Base-by-base conservation (phyloP, 345 rosid genomes). In the Cardamine occulta region DNA sequence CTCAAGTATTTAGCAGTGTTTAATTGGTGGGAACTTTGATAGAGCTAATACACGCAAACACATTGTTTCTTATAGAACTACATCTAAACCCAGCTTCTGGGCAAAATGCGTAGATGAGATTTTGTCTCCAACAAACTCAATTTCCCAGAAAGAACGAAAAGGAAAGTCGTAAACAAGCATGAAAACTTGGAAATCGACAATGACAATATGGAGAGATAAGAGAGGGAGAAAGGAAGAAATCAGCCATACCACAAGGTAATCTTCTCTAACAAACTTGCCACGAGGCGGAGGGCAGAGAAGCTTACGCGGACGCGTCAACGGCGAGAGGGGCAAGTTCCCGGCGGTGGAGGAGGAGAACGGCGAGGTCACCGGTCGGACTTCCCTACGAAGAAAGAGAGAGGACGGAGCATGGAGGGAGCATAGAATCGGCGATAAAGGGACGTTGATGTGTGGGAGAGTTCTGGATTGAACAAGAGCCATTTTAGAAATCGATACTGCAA, bases 191-290 rank as follows among this genome's bases (percentile, higher is more conserved):
- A 71, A 32, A 71, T 23, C 8, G 58, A 48, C 23, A 66, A 54
- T 14, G 35, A 70, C 32, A 39, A 35, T 63, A 19, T 5, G 54
- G 32, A 65, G 45, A 62, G 48, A 37, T 11, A 5, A 58, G 8
- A 1, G 34, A 39, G 9, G 6, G 29, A 12, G 51, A 56, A 71
- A 39, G 13, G 6, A 21, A 12, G 51, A 56, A 71, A 49, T 15
- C 18, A 65, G 11, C 3, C 81, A 6, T 84, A 91, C 98, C 93
- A 94, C 97, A 68, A 88, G 91, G 77, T 91, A 91, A 77, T 94
- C 96, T 75, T 91, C 93, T 76, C 89, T 82, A 53, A 91, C 82
- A 70, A 81, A 65, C 82, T 94, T 94, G 3, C 97, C 97, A 1
- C 60, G 88, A 70, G 93, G 90, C n/a, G 96, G 90, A 64, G 67